Base-by-base conservation (phyloP, 768 basidiomycete genomes). In the Coprinellus aureogranulatus region DNA sequence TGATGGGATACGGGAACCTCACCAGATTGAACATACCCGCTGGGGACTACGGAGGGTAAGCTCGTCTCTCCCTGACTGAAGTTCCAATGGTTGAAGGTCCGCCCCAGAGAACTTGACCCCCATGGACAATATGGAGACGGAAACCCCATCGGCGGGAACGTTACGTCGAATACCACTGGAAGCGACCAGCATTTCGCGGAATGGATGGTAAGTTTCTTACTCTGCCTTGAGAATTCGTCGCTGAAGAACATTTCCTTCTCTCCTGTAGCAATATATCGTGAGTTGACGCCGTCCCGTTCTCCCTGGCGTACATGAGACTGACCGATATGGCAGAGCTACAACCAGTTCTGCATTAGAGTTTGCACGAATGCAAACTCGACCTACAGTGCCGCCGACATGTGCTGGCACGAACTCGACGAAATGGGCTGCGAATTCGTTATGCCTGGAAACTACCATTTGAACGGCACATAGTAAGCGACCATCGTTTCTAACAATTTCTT, bases 361-460 rank as follows among this genome's bases (percentile, higher is more conserved):
- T 79, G 77, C 63, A 77, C 74, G 0, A 72, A 71, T 51, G 75
- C 75, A 44, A 78, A 79, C 62, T 63, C 70, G n/a, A 78, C 78
- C 0, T 79, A 77, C 62, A 69, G 65, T 41, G 71, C 77, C 4
- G 73, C 70, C 0, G 62, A 62, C 44, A 79, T 79, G 78, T 79
- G 77, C 58, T 73, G 72, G 73, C 78, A 79, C 59, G 72, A 78
- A 59, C 71, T 79, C 23, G 78, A 80, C 55, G 70, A 74, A 46
- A 75, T 78, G 71, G 77, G 78, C 22, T 79, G 78, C 55, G 63
- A 69, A 28, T 78, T 76, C 53, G 77, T 78, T 31, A 78, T 80
- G 78, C 78, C 78, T 8, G 77, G 77, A 18, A 76, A 77, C 54
- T 78, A 77, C 66, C 62, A 77, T 46, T 65, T 72, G 54, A 74